These are phyloP conservation scores for Pinus taeda DNA, from an alignment of 75 land plant genomes.

Conservation along the genomic window DNA sequence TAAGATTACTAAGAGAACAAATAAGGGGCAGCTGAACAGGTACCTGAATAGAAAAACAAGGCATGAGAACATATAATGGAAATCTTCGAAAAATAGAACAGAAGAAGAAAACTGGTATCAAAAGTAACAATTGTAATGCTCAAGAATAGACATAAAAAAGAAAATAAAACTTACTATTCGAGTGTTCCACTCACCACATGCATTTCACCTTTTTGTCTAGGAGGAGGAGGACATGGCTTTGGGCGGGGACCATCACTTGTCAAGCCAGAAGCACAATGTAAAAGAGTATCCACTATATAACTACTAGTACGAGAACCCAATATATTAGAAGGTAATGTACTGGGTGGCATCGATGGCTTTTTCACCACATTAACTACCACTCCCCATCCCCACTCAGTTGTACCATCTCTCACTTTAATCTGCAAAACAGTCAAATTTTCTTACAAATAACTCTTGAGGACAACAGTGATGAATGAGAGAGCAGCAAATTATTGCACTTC, in stretches of 20 bases:
- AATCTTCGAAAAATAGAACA: neutral
- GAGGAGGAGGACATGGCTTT: conserved; percentile 76
- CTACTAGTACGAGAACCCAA: conserved; percentile 45
- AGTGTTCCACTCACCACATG: conserved; percentile 81
- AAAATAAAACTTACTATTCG: conserved; percentile 14
- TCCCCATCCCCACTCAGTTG: conserved; percentile 98
- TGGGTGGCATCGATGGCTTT: conserved; percentile 53
- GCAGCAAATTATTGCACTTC: neutral
- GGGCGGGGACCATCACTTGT: conserved; percentile 70
- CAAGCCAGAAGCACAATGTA: conserved; percentile 67
- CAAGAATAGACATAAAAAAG: neutral
- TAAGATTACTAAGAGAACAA: conserved; percentile 65
- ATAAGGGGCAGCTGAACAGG: conserved; percentile 84
- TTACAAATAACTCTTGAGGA: neutral
- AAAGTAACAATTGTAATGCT: neutral
- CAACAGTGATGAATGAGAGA: neutral
- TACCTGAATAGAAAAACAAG: conserved; percentile 38
- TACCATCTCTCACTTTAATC: conserved; percentile 91
- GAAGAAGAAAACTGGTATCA: neutral
- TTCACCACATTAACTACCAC: conserved; percentile 95
- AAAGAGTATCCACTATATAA: conserved; percentile 86
- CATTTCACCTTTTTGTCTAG: conserved; percentile 96
- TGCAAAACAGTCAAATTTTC: conserved; percentile 18
- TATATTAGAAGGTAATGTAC: conserved; percentile 45
- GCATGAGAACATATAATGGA: neutral